Evolutionary conservation across 2,329 filamentous ascomycete genomes (phyloP).

Genomic region (Ophiocordyceps australis): DNA sequence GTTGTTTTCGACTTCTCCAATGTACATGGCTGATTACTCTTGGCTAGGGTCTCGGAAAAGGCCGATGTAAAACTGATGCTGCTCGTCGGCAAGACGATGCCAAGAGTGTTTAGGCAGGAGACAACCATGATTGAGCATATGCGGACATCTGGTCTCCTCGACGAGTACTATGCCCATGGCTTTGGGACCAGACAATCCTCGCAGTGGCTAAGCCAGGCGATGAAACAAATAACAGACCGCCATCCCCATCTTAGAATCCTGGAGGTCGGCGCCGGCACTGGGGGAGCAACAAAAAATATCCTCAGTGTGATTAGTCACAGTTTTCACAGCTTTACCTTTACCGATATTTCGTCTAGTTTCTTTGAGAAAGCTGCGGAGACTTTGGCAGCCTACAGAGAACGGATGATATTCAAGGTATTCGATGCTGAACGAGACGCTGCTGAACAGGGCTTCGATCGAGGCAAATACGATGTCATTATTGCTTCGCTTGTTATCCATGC

Average conservation of each 20-base stretch:
- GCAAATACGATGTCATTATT: conserved; percentile 17
- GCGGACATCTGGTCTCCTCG: conserved; percentile 12
- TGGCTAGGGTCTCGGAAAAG: background rate
- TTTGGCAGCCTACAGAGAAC: conserved; percentile 6
- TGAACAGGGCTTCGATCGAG: conserved; percentile 10
- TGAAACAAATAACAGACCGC: conserved; percentile 12
- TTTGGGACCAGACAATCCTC: background rate
- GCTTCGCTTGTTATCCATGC: conserved; percentile 10
- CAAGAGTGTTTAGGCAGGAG: conserved; percentile 12
- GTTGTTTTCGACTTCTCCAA: too few species aligned
- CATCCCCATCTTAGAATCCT: conserved; percentile 21
- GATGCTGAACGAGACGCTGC: conserved; percentile 6
- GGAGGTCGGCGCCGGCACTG: conserved; percentile 21
- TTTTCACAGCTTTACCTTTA: conserved; percentile 21
- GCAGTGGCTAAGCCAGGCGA: background rate
- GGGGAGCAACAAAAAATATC: conserved; percentile 17
- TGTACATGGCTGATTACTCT: too few species aligned
- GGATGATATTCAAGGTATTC: conserved; percentile 5
- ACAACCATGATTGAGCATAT: conserved; percentile 17
- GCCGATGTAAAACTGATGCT: conserved; percentile 1
- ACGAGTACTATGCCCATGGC: background rate
- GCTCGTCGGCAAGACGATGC: conserved; percentile 12
- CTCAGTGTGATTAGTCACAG: conserved; percentile 10
- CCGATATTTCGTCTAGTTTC: conserved; percentile 20
- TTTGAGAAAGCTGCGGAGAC: conserved; percentile 14